Evolutionary conservation across 805 yeast genomes (phyloP).

Genomic region (Metschnikowia gruessii): DNA sequence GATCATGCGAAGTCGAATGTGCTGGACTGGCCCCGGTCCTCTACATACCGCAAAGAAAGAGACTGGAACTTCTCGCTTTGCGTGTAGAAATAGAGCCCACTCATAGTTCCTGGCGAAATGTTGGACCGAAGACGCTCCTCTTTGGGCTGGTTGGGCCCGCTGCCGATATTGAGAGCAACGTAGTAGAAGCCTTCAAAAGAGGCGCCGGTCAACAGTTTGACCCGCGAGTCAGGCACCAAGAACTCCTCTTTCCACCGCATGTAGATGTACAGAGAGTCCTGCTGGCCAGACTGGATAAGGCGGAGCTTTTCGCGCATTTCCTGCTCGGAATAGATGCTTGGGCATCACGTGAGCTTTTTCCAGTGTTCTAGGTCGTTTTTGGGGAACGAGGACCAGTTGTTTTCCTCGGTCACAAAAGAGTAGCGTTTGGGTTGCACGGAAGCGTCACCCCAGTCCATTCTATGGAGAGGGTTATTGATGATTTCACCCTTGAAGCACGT

Average conservation of each 20-base stretch:
- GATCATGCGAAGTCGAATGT: conserved; percentile 26
- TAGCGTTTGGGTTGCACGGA: conserved; percentile 24
- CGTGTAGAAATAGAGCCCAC: conserved; percentile 80
- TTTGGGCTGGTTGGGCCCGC: conserved; percentile 7
- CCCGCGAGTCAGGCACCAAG: conserved; percentile 71
- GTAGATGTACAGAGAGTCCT: conserved; percentile 46
- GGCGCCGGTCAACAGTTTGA: conserved; percentile 65
- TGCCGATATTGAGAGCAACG: conserved; percentile 71
- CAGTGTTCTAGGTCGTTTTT: conserved; percentile 48
- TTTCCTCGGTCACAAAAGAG: conserved; percentile 57
- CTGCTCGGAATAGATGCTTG: conserved; percentile 47
- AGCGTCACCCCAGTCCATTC: conserved; percentile 24
- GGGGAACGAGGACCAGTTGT: conserved; percentile 51
- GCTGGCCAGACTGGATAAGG: conserved; percentile 30
- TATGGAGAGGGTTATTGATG: conserved; percentile 47
- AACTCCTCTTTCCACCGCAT: conserved; percentile 97
- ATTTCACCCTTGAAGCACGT: conserved; percentile 74
- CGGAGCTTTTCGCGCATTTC: conserved; percentile 27
- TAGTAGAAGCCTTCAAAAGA: conserved; percentile 93
- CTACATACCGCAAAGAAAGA: conserved; percentile 57
- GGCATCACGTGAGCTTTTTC: conserved; percentile 44
- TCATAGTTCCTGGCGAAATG: conserved; percentile 59
- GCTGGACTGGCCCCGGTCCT: conserved; percentile 41
- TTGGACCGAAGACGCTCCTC: background rate
- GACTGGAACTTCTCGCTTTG: conserved; percentile 79